Percentiles rank a stretch among this genome's conserved stretches.
phyloP scores from a whole-genome alignment of 2,329 filamentous ascomycete species.

The Thelonectria rubi region DNA sequence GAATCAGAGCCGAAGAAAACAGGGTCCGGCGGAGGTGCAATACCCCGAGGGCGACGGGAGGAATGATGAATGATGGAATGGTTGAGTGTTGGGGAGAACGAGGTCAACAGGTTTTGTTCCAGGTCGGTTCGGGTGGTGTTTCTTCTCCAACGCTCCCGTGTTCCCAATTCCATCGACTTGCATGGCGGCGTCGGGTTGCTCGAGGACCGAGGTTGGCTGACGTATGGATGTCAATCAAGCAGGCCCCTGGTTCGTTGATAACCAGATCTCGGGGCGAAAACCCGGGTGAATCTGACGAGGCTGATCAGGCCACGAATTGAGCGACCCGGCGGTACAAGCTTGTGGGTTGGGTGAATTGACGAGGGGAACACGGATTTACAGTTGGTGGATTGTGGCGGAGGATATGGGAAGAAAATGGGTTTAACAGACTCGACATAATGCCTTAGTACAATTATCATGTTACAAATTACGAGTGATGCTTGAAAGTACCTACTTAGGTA shows the following conservation, averaged over 20 bases:
- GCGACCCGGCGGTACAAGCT: not conserved
- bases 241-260: not conserved
- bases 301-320: conserved; percentile 10
- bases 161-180: too few species aligned
- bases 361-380: not conserved
- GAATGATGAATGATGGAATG: too few species aligned
- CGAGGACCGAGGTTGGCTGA: conserved; percentile 12
- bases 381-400: too few species aligned
- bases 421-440: too few species aligned
- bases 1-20: conserved; percentile 9
- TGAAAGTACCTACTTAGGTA: too few species aligned
- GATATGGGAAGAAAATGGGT: too few species aligned
- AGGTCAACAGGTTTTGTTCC: not conserved
- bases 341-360: too few species aligned
- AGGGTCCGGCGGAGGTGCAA: conserved; percentile 1
- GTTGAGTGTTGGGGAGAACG: not conserved
- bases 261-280: conserved; percentile 3
- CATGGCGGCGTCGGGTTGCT: not conserved
- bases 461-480: too few species aligned
- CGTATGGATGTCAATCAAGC: not conserved
- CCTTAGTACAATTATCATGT: too few species aligned
- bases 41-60: conserved; percentile 3
- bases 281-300: conserved; percentile 9
- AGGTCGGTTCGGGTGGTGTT: too few species aligned
- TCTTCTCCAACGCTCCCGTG: too few species aligned